Evolutionary conservation across 2,329 filamentous ascomycete genomes (phyloP).

Genomic region (Neofusicoccum umdonicola): DNA sequence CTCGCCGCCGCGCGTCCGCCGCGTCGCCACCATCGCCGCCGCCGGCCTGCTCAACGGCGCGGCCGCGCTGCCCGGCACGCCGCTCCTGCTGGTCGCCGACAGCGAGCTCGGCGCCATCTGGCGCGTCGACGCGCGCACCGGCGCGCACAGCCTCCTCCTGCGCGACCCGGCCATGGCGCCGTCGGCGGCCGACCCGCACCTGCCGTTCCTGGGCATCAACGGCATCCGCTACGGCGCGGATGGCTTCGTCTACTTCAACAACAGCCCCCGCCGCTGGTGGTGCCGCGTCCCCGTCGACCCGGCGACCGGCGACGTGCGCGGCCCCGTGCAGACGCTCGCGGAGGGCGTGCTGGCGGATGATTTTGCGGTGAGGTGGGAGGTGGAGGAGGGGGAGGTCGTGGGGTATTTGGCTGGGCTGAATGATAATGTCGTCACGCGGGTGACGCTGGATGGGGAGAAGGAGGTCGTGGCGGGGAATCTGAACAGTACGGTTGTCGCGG

Average conservation of each 20-base stretch:
- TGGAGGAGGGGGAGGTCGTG: not conserved
- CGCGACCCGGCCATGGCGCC: slow-evolving; percentile 21
- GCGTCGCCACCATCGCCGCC: slow-evolving; percentile 22
- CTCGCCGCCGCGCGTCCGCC: not conserved
- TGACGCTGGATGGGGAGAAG: not conserved
- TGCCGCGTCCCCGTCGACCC: no score
- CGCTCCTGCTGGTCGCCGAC: slow-evolving; percentile 25
- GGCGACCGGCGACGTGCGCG: no score
- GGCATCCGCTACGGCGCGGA: slow-evolving; percentile 21
- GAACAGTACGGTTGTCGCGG: slow-evolving; percentile 17
- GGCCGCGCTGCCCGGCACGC: slow-evolving; percentile 18
- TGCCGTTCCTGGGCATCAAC: slow-evolving; percentile 24
- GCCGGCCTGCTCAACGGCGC: slow-evolving; percentile 27
- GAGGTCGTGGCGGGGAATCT: slow-evolving; percentile 12
- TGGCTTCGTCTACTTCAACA: slow-evolving; percentile 23
- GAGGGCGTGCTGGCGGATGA: not conserved
- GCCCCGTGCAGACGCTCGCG: not conserved
- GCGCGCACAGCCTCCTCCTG: slow-evolving; percentile 18
- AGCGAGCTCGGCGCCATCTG: slow-evolving; percentile 21
- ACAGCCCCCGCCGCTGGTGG: no score
- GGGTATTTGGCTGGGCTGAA: not conserved
- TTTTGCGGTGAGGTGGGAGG: not conserved
- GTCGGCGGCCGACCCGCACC: slow-evolving; percentile 3
- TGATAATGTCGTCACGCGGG: not conserved
- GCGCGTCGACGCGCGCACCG: slow-evolving; percentile 20